Conservation (phyloP, 306 rosid genomes). For the Cajanus cajan region DNA sequence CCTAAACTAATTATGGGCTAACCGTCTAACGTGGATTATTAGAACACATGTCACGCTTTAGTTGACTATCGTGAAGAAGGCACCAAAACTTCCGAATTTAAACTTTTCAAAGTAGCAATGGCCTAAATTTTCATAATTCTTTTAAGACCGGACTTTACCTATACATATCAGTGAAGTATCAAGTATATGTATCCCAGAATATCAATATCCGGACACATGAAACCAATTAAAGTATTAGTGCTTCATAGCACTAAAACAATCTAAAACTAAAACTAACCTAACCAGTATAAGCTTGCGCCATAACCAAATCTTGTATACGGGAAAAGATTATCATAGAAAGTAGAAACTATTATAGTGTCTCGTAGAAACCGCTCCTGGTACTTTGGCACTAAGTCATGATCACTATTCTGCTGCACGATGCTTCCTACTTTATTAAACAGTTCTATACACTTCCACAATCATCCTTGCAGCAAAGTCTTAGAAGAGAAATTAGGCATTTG, state of each 20-base stretch:
- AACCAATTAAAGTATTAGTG: too few relatives aligned
- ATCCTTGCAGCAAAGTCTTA: conserved; percentile 13
- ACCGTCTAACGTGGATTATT: too few relatives aligned
- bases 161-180: too few relatives aligned
- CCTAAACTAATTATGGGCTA: too few relatives aligned
- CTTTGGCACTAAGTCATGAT: background rate
- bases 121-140: too few relatives aligned
- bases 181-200: too few relatives aligned
- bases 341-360: background rate
- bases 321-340: background rate
- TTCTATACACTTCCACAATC: conserved; percentile 33
- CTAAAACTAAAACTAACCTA: background rate
- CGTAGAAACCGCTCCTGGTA: background rate
- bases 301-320: background rate
- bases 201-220: too few relatives aligned
- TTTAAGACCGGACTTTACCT: too few relatives aligned
- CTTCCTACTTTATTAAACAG: conserved; percentile 28
- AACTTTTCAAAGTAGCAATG: too few relatives aligned
- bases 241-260: background rate
- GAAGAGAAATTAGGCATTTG: conserved; percentile 31
- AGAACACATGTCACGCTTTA: too few relatives aligned
- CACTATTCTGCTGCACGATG: background rate
- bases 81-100: too few relatives aligned
- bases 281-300: background rate
- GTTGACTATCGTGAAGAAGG: too few relatives aligned